phyloP scores from a whole-genome alignment of 176 grass and related monocot species.

The Hordeum vulgare region DNA sequence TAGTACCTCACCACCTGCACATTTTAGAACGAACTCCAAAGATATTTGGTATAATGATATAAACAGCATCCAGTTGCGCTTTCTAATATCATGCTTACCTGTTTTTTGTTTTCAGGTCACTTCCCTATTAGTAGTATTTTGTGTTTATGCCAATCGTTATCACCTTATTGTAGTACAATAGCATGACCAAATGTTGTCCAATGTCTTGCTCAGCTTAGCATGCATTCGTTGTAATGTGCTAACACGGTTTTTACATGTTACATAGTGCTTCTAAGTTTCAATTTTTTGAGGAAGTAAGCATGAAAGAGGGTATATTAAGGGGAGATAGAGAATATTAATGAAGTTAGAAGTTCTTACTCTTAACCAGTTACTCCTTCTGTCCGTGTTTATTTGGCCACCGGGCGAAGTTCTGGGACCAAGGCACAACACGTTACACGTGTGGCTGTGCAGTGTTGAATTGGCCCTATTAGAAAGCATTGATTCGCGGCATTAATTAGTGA shows the following conservation, averaged over 20 bases:
- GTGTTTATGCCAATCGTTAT: not conserved
- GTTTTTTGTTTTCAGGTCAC: not conserved
- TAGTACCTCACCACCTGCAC: not conserved
- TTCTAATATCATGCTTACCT: not conserved
- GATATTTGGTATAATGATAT: not conserved
- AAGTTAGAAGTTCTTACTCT: not conserved
- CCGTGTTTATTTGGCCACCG: not conserved
- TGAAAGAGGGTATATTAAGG: not conserved
- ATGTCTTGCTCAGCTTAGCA: not conserved
- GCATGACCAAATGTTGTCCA: not conserved
- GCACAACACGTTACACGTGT: not conserved
- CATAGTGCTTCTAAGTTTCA: not conserved
- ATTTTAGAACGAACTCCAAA: not conserved
- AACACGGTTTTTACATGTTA: not conserved
- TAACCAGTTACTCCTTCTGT: not conserved
- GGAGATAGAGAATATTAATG: not conserved
- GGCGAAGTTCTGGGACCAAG: not conserved
- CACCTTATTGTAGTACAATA: not conserved
- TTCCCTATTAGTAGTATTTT: not conserved
- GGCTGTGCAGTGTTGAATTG: not conserved
- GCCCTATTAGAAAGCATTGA: not conserved
- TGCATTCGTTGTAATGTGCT: conserved; percentile 1
- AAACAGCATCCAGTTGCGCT: not conserved
- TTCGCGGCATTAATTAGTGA: not conserved
- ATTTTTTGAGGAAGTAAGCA: not conserved